These are phyloP conservation scores for Wickerhamomyces silvicola DNA, from an alignment of 805 yeast species.

Conservation along the genomic window DNA sequence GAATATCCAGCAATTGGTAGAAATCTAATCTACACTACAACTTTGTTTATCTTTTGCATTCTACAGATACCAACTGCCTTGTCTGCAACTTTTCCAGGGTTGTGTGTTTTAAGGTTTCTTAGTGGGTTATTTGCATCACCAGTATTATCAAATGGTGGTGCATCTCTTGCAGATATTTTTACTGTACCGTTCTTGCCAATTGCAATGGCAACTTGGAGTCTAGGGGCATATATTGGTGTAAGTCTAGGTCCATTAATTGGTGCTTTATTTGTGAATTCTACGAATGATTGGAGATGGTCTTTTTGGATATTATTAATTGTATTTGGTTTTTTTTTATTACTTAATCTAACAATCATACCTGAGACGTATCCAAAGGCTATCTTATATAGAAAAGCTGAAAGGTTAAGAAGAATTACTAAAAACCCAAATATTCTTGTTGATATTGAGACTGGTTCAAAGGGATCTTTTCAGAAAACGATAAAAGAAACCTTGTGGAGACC, in stretches of 20 bases:
- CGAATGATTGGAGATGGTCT: conserved; percentile 46
- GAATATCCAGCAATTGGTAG: conserved; percentile 51
- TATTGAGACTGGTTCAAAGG: conserved; percentile 21
- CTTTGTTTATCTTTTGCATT: conserved; percentile 41
- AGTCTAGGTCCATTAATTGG: conserved; percentile 53
- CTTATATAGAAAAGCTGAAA: conserved; percentile 39
- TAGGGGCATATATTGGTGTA: conserved; percentile 51
- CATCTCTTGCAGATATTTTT: conserved; percentile 45
- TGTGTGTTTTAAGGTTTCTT: conserved; percentile 44
- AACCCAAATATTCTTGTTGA: conserved; percentile 36
- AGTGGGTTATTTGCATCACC: conserved; percentile 54
- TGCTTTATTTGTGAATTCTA: conserved; percentile 37
- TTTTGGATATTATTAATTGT: conserved; percentile 45
- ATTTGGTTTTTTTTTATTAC: conserved; percentile 30
- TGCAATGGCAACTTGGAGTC: conserved; percentile 45
- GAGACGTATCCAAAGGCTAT: conserved; percentile 43
- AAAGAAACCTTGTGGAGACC: conserved; percentile 41
- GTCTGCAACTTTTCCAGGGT: conserved; percentile 41
- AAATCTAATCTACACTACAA: conserved; percentile 39
- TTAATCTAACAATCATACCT: conserved; percentile 37
- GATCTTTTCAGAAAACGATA: conserved; percentile 15
- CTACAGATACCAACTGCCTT: conserved; percentile 55
- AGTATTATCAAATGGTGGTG: conserved; percentile 53
- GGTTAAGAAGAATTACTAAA: conserved; percentile 44
- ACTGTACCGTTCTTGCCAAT: conserved; percentile 36